phyloP scores from a whole-genome alignment of 2,329 filamentous ascomycete genomes.

The Colletotrichum spinosum region DNA sequence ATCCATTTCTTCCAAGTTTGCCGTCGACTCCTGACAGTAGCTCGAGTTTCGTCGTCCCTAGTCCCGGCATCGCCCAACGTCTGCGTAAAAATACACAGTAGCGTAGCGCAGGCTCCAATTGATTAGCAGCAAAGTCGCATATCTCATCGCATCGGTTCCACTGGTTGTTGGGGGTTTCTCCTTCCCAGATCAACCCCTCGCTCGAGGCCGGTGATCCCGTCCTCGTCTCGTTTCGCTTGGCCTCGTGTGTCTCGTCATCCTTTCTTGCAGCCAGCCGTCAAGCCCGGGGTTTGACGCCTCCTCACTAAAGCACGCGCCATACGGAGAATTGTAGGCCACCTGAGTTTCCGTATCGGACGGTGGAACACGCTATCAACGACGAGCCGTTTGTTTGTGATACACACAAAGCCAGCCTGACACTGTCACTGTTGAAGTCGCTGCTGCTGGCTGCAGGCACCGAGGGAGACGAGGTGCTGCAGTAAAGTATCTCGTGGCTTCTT shows the following conservation, averaged over 20 bases:
- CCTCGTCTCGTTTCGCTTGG: conserved; percentile 10
- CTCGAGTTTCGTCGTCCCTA: too few relatives aligned
- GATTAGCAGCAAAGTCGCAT: neutral
- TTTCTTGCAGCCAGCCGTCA: conserved; percentile 25
- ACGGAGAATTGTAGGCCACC: neutral
- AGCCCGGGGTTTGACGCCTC: conserved; percentile 12
- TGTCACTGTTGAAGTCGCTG: conserved; percentile 4
- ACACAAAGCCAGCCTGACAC: conserved; percentile 10
- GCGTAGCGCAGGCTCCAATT: too few relatives aligned
- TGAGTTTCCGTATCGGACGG: conserved; percentile 10
- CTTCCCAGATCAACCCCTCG: neutral
- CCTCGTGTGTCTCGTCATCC: conserved; percentile 15
- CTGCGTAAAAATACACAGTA: too few relatives aligned
- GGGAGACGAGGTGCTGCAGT: conserved; percentile 21
- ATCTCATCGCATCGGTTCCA: neutral
- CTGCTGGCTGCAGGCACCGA: conserved; percentile 7
- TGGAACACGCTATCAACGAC: conserved; percentile 10
- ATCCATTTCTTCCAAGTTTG: neutral
- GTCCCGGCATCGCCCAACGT: too few relatives aligned
- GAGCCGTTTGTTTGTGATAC: conserved; percentile 9
- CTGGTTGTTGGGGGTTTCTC: neutral
- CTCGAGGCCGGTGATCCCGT: conserved; percentile 19
- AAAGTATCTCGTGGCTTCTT: conserved; percentile 4
- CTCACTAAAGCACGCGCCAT: conserved; percentile 13
- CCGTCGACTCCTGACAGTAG: conserved; percentile 11